A percentile compares a stretch with the other conserved stretches of the same genome.
Conservation (phyloP, 2,329 filamentous ascomycete species). For the Apiospora aurea region DNA sequence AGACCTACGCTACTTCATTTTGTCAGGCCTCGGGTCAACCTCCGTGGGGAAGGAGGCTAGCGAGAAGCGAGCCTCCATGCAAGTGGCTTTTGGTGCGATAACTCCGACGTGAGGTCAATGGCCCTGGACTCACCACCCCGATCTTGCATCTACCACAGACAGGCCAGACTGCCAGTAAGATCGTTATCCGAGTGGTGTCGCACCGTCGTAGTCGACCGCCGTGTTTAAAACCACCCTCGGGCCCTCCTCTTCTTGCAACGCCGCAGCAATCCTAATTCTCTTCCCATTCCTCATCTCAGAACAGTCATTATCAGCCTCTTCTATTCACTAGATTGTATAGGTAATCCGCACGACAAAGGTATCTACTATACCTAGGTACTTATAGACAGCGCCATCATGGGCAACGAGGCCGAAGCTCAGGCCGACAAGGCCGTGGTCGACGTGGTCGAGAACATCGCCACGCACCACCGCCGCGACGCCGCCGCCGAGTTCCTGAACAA, state of each 20-base stretch:
- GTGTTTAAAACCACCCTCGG: not conserved
- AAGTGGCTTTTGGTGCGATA: not conserved
- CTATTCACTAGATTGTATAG: not conserved
- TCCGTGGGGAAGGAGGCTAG: not conserved
- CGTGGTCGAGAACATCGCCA: slow-evolving; percentile 11
- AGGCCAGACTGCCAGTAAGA: not conserved
- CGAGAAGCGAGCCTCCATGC: not conserved
- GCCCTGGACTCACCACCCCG: not conserved
- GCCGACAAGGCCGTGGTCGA: slow-evolving; percentile 18
- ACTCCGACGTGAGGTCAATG: not conserved
- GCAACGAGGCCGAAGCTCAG: not conserved
- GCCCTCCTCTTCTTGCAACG: not conserved
- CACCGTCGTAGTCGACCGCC: not conserved
- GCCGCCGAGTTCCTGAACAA: slow-evolving; percentile 55
- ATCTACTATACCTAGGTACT: not conserved
- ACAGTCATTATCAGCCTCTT: not conserved
- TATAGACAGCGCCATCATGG: slow-evolving; percentile 2
- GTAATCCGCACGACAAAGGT: not conserved
- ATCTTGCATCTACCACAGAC: not conserved
- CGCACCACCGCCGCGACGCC: slow-evolving; percentile 24
- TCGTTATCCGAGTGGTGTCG: not conserved
- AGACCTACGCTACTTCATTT: not conserved
- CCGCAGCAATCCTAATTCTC: not conserved
- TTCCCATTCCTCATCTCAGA: not conserved
- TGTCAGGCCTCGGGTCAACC: not conserved